Evolutionary conservation across 2,329 filamentous ascomycete species (phyloP).

Genomic region (Bipolaris cookei): DNA sequence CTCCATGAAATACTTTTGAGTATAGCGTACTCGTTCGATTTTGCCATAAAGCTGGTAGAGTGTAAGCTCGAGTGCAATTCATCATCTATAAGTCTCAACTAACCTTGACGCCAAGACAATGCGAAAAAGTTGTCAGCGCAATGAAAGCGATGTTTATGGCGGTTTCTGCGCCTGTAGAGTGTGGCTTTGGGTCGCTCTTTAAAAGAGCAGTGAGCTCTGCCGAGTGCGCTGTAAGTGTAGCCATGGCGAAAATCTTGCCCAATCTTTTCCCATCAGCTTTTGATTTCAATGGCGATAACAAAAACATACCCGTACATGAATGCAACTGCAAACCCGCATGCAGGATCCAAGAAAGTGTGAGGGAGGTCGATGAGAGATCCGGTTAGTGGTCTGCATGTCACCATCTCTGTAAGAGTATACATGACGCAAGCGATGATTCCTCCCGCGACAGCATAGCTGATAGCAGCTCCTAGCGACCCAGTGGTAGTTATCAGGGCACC

Average conservation of each 20-base stretch:
- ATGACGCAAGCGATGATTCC: conserved; percentile 27
- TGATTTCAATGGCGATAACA: neutral
- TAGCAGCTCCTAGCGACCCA: conserved; percentile 29
- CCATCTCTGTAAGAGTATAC: conserved; percentile 35
- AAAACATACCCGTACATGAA: conserved; percentile 23
- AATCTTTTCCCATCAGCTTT: conserved; percentile 15
- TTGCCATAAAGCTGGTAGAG: conserved; percentile 36
- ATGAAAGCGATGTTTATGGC: conserved; percentile 32
- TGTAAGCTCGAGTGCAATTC: neutral
- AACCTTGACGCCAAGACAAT: conserved; percentile 35
- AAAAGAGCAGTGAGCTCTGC: conserved; percentile 29
- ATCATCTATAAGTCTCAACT: neutral
- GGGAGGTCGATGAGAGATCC: conserved; percentile 32
- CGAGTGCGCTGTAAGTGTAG: conserved; percentile 30
- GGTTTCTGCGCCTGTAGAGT: conserved; percentile 20
- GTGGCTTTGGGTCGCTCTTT: conserved; percentile 18
- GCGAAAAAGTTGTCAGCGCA: conserved; percentile 30
- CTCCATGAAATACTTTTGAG: neutral
- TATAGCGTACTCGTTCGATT: conserved; percentile 32
- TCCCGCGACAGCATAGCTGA: conserved; percentile 32
- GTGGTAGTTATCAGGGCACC: conserved; percentile 26
- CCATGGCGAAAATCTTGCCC: conserved; percentile 33
- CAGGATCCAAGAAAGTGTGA: conserved; percentile 32
- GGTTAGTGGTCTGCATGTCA: conserved; percentile 30
- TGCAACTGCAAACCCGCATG: conserved; percentile 31